Conservation (phyloP, 257 asterid genomes). For the Scutellaria galericulata region DNA sequence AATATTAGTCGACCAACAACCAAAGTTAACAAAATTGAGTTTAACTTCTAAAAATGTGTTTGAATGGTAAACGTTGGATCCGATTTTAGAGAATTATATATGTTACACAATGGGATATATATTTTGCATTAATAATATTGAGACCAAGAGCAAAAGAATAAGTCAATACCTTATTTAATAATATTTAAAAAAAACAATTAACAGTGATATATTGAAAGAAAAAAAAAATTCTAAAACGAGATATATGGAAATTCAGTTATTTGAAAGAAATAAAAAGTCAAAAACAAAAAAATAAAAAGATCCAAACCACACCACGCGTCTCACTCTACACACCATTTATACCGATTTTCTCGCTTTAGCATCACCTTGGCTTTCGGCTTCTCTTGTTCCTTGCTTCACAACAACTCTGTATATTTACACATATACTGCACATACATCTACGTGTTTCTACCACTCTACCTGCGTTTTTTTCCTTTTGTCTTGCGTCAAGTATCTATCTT, state of each 20-base stretch:
- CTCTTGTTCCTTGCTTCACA: constrained; percentile 25
- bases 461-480: not conserved
- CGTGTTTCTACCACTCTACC: not conserved
- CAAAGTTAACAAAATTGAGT: too few species aligned
- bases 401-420: constrained; percentile 15
- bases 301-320: constrained; percentile 42
- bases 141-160: too few species aligned
- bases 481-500: not conserved
- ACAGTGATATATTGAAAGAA: too few species aligned
- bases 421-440: not conserved
- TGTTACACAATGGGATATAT: too few species aligned
- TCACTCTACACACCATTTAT: constrained; percentile 2
- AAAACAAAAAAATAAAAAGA: not conserved
- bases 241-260: not conserved
- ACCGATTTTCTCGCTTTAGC: constrained; percentile 33
- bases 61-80: too few species aligned
- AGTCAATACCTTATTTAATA: too few species aligned
- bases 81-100: too few species aligned
- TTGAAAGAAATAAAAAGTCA: not conserved
- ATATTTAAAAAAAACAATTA: too few species aligned
- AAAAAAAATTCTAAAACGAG: not conserved
- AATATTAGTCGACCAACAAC: too few species aligned
- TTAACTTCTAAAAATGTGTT: too few species aligned
- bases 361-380: not conserved
- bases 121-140: too few species aligned